Base-by-base conservation (phyloP, 2,329 filamentous ascomycete genomes). In the Cladosporium sphaerospermum region DNA sequence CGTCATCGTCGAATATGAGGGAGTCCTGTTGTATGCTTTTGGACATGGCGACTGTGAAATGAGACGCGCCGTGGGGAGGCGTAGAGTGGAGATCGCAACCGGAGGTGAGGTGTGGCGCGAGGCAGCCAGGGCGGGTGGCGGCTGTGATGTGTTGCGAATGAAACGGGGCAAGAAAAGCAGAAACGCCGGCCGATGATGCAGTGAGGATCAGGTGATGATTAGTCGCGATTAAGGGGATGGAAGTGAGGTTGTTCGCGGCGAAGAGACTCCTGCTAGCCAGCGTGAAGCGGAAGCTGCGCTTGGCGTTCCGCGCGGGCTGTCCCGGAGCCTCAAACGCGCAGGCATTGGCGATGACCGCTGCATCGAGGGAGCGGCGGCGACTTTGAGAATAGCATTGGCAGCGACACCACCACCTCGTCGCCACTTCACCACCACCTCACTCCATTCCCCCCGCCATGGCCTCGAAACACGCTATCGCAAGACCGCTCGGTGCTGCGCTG, bases 1-100 rank as follows among this genome's bases (percentile, higher is more conserved):
- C 75, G 59, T 78, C 75, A 57, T 73, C 70, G 57, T 77, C 75
- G 63, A 77, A 75, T 70, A 78, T 76, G 67, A 78, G 77, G 70
- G 77, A 74, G 62, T 78, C 75, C 61, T 76, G 73, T 59, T 70
- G 68, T 19, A 51, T 40, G 59, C 71, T 68, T 60, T 74, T 72
- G 54, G 75, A 76, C 75, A 78, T 78, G 62, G 56, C 62, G 64
- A 10, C 36, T 44, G 48, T 43, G 39, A 36, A 36, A 33, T 44
- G 40, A 37, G 40, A 40, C 48, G 48, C 39, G 39, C 40, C 28
- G 48, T 33, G 40, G 41, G 31, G 31, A 28, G 43, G 42, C 28
- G 48, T 43, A 9, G 34, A 14, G 42, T 13, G 50, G 44, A 41
- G 32, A 40, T 53, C 50, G 42, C 42, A 45, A 34, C 36, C 50